These are phyloP conservation scores for Fraxinus platypoda DNA, from an alignment of 305 asterid genomes.

Conservation along the genomic window DNA sequence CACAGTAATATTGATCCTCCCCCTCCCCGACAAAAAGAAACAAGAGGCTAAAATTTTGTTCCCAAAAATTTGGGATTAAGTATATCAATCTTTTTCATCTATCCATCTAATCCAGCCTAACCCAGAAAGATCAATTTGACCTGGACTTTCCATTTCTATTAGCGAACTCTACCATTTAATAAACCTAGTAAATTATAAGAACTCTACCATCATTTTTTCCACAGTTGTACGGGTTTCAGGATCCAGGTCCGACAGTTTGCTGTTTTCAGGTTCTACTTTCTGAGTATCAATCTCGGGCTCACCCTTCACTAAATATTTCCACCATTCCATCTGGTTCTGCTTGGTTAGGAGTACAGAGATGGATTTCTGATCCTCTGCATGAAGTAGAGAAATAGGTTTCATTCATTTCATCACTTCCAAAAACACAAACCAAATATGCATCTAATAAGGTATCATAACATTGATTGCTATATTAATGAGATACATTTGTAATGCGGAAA, in stretches of 20 bases:
- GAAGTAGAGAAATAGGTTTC: not conserved
- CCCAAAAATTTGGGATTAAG: not conserved
- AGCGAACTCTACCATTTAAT: not conserved
- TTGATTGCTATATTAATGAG: not conserved
- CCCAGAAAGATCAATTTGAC: not conserved
- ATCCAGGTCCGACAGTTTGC: slow-evolving; percentile 73
- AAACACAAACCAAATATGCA: not conserved
- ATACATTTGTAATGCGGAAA: not conserved
- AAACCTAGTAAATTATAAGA: not conserved
- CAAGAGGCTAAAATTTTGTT: not conserved
- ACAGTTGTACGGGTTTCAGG: slow-evolving; percentile 81
- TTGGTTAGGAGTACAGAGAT: slow-evolving; percentile 72
- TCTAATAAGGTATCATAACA: not conserved
- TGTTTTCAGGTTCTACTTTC: slow-evolving; percentile 79
- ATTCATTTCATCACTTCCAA: not conserved
- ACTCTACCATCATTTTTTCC: slow-evolving; percentile 84
- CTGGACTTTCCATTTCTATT: not conserved
- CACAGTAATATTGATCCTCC: not conserved
- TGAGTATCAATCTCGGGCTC: slow-evolving; percentile 83
- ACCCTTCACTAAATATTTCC: slow-evolving; percentile 85
- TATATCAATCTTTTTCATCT: not conserved
- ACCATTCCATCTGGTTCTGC: slow-evolving; percentile 90
- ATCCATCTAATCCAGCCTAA: not conserved
- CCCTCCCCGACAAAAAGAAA: not conserved
- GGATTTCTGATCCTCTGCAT: slow-evolving; percentile 80